Percentiles rank a stretch among this genome's conserved stretches.
phyloP scores from a whole-genome alignment of 2,329 filamentous ascomycete genomes.

The Daldinia sp. region DNA sequence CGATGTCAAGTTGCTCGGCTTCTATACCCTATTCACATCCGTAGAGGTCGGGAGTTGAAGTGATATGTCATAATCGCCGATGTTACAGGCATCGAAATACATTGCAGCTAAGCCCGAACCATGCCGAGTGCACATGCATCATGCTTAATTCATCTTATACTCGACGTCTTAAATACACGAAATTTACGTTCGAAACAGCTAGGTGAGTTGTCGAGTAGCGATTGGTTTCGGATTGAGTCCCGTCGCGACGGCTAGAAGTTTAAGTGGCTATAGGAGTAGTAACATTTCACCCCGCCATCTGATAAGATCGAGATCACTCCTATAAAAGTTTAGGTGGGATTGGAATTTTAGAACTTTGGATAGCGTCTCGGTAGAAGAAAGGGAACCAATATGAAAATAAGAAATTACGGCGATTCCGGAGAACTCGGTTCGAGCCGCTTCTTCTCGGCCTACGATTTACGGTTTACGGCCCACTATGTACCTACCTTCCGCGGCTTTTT shows the following conservation, averaged over 20 bases:
- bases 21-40: not conserved
- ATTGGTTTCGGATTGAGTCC: not conserved
- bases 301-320: not conserved
- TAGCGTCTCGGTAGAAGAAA: not conserved
- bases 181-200: not conserved
- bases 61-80: not conserved
- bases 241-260: not conserved
- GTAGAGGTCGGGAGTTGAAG: not conserved
- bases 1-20: not conserved
- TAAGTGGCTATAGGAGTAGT: not conserved
- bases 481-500: too few species aligned
- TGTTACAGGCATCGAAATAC: not conserved
- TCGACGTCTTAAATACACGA: not conserved
- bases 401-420: conserved; percentile 5
- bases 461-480: too few species aligned
- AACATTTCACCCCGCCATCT: not conserved
- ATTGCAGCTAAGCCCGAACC: not conserved
- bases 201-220: not conserved
- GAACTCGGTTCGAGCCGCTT: conserved; percentile 20
- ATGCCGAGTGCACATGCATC: not conserved
- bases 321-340: not conserved
- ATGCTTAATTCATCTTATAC: not conserved
- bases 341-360: not conserved
- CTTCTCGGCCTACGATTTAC: conserved; percentile 20
- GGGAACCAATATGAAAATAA: not conserved